Base-by-base conservation (phyloP, 495 filamentous ascomycete species). In the Aspergillus hancockii region DNA sequence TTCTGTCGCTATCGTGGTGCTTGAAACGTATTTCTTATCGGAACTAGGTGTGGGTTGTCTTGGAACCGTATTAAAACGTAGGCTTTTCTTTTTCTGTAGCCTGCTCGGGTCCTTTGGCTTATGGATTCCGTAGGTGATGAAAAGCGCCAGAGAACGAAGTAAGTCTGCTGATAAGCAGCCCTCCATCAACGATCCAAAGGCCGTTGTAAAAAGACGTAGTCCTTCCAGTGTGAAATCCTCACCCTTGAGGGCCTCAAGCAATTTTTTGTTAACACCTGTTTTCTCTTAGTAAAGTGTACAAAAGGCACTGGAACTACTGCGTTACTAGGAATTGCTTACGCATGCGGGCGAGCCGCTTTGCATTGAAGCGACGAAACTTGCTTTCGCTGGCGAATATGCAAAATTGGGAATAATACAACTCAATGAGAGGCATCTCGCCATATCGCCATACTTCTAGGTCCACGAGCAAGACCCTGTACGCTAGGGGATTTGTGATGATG, bases 401-500 rank as follows among this genome's bases (percentile, higher is more conserved):
- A 66, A 97, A 98, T 72, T 98, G 94, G 30, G 86, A 84, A 74
- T 97, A 97, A 71, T 97, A 98, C 18, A 96, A 76, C 59, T 89
- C 87, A 62, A 96, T 90, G 3, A 92, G 88, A 22, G 82, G 74
- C 4, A 80, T 58, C 43, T 87, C 87, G 36, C 89, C 89, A 70
- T 85, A 87, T 64, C 93, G 83, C 94, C 94, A 98, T 38, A 88
- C 84, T 62, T 98, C 93, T 63, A 91, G 85, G 74, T 98, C 94
- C 43, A 98, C 90, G 22, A 98, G 78, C 31, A 98, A 80, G 43
- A 96, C 84, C 49, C 95, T 85, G 72, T 96, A 98, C 4, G 94
- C 94, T 34, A 98, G 79, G 2, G 94, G 92, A 67, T 98, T 98
- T 61, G 93, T 90, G 70, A 98, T 96, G 61, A 97, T 88, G 12